Conservation (phyloP, 2,329 filamentous ascomycete genomes). For the Aspergillus novoparasiticus region DNA sequence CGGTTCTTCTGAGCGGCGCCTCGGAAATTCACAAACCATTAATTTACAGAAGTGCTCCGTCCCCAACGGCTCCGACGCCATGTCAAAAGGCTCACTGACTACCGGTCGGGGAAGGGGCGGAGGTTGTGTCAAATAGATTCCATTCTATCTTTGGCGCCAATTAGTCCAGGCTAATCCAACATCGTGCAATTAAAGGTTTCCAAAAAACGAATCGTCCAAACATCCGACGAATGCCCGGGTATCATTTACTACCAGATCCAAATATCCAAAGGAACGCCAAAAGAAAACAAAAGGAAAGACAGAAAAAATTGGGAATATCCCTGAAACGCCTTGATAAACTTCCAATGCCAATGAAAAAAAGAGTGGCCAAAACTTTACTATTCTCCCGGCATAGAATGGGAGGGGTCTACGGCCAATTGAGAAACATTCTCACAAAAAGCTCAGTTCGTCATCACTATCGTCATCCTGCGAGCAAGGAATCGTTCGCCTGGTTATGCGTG, state of each 20-base stretch:
- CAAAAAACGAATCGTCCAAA: not conserved
- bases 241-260: not conserved
- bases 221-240: conserved; percentile 12
- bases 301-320: not conserved
- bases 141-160: not conserved
- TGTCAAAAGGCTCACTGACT: not conserved
- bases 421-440: conserved; percentile 31
- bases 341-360: not conserved
- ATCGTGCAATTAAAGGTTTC: not conserved
- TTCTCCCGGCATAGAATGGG: not conserved
- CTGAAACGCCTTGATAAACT: not conserved
- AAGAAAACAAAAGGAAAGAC: not conserved
- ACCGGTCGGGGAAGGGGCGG: not conserved
- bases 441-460: conserved; percentile 43
- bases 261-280: not conserved
- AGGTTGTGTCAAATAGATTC: conserved; percentile 2
- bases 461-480: conserved; percentile 33
- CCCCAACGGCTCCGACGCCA: not conserved
- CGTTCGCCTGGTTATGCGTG: conserved; percentile 13
- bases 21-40: not conserved
- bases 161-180: not conserved
- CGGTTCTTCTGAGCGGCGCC: not conserved
- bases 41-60: not conserved
- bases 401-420: not conserved
- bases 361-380: not conserved